Percentiles rank a stretch among this genome's conserved stretches.
These are phyloP conservation scores for Chloranthus sessilifolius DNA, from an alignment of 164 flowering plant genomes.

Conservation along the genomic window DNA sequence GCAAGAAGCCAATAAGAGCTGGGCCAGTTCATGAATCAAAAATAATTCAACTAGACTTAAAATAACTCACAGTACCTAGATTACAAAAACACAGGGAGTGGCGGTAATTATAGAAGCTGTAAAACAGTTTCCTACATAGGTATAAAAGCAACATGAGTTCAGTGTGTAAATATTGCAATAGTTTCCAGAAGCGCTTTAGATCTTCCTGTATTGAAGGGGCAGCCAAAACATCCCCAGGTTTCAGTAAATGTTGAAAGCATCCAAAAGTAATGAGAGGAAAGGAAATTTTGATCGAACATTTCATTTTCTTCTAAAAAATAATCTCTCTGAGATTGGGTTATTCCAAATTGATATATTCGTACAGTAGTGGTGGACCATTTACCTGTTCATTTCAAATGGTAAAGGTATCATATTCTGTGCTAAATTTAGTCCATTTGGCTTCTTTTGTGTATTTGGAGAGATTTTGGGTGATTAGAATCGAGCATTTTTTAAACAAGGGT, in stretches of 20 bases:
- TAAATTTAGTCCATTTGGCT: no score
- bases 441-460: no score
- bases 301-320: background rate
- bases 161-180: background rate
- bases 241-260: background rate
- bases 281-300: background rate
- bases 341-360: no score
- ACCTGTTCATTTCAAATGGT: no score
- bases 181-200: background rate
- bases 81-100: background rate
- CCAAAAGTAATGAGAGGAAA: background rate
- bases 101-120: background rate
- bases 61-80: background rate
- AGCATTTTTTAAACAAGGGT: no score
- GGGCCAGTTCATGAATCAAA: background rate
- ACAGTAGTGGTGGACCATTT: no score
- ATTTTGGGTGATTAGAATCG: no score
- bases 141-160: background rate
- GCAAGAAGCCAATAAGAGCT: slow-evolving; percentile 1
- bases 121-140: background rate
- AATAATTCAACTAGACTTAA: background rate
- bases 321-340: background rate
- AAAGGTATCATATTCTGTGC: no score
- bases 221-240: background rate
- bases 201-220: no score